A percentile compares a stretch with the other conserved stretches of the same genome.
Evolutionary conservation across 805 yeast species (phyloP).

Genomic region (Wickerhamiella vanderwaltii): DNA sequence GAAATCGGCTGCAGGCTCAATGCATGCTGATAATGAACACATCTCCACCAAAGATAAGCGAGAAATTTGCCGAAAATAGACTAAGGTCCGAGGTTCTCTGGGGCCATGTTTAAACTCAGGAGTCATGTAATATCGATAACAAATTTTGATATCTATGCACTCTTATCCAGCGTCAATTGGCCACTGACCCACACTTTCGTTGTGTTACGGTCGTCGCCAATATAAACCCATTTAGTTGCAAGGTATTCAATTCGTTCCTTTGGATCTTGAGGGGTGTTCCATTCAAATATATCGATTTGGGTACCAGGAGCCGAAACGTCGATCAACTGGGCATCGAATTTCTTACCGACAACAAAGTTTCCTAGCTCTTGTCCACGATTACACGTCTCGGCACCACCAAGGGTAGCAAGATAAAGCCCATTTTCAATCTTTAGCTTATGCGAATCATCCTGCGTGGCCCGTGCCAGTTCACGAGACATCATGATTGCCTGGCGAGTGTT

Average conservation of each 20-base stretch:
- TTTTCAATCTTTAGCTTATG: slow-evolving; percentile 53
- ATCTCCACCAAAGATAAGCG: no score
- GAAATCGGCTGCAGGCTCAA: no score
- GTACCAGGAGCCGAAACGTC: slow-evolving; percentile 45
- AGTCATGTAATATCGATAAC: no score
- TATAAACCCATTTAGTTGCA: slow-evolving; percentile 80
- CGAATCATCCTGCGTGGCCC: slow-evolving; percentile 36
- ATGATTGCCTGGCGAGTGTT: slow-evolving; percentile 59
- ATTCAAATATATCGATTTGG: slow-evolving; percentile 60
- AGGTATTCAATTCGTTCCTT: slow-evolving; percentile 39
- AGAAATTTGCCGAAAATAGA: no score
- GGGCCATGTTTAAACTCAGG: no score
- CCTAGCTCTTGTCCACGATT: slow-evolving; percentile 50
- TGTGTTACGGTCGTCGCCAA: slow-evolving; percentile 89
- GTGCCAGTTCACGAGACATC: slow-evolving; percentile 59
- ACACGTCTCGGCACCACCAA: slow-evolving; percentile 78
- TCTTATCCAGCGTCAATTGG: slow-evolving; percentile 41
- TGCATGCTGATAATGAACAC: no score
- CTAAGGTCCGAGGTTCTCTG: no score
- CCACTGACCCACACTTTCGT: slow-evolving; percentile 77
- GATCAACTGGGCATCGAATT: slow-evolving; percentile 72
- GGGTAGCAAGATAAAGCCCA: slow-evolving; percentile 67
- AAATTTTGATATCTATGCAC: no score
- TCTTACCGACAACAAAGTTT: slow-evolving; percentile 60
- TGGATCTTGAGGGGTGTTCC: slow-evolving; percentile 29